Conservation (phyloP, 164 flowering plant species). For the Macadamia tetraphylla region DNA sequence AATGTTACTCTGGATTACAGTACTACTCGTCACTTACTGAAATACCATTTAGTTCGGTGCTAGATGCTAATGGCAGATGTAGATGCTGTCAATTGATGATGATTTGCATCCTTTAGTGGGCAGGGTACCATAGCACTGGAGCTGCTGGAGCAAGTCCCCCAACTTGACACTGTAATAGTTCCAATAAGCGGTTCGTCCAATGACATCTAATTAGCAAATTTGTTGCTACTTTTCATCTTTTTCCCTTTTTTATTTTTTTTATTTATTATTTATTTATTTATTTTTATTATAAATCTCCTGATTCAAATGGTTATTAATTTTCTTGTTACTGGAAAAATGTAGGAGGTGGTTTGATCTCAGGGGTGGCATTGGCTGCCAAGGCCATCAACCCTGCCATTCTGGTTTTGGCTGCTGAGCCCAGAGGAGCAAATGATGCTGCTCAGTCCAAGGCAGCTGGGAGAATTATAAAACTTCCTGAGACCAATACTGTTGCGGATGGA, state of each 20-base stretch:
- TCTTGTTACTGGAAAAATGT: constrained; percentile 10
- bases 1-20: no score
- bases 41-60: no score
- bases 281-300: background rate
- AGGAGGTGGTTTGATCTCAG: constrained; percentile 94
- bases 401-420: constrained; percentile 85
- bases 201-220: background rate
- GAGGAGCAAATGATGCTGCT: constrained; percentile 91
- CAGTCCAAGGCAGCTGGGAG: constrained; percentile 73
- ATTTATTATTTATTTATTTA: no score
- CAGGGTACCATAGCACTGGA: constrained; percentile 86
- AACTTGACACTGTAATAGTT: constrained; percentile 70
- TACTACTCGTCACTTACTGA: no score
- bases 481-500: constrained; percentile 85
- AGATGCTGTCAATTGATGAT: background rate
- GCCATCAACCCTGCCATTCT: constrained; percentile 73
- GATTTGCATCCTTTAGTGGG: constrained; percentile 44
- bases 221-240: background rate
- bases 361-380: constrained; percentile 89
- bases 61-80: background rate
- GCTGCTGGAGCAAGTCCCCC: constrained; percentile 67
- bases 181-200: constrained; percentile 76
- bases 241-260: background rate
- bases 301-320: background rate
- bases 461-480: constrained; percentile 54